Evolutionary conservation across 2,329 filamentous ascomycete genomes (phyloP), one percentile per base, ranked within the genome.

Genomic region (Colletotrichum orbiculare): DNA sequence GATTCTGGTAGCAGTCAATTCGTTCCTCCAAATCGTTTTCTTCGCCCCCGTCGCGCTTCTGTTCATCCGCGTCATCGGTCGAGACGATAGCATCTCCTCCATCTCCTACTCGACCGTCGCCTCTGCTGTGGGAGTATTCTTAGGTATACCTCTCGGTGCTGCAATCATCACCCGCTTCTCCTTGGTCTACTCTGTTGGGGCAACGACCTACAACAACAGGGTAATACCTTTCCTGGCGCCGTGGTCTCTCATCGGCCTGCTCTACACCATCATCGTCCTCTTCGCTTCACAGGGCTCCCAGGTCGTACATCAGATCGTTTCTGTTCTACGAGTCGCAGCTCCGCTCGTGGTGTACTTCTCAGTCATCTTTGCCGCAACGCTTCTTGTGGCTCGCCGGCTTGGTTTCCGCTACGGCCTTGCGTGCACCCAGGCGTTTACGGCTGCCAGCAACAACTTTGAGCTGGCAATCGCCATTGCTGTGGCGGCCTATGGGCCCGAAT

Each of bases 361-460:
- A 2, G 76, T 90, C 66, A 86, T 96, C 60, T 97, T 97, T 79
- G 87, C 88, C 52, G 71, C 82, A 2, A 96, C 92, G 0, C 79
- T 96, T 1, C 81, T 80, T 47, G 78, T 89, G 2, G 85, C 87
- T 3, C 82, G 84, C 53, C 84, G 82, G n/a, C 77, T 90, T n/a
- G 91, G 92, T 0, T 94, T 94, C 64, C 88, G 87, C 0, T 96
- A 96, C 73, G 83, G 84, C 41, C 75, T 94, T 1, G 85, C 86
- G 1, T 84, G 85, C 10, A 95, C 93, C 2, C 93, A 96, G 77
- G 94, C 91, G 73, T 96, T 97, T 71, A 96, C 92, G 0, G 94
- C 93, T 0, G 91, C 92, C 1, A 97, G 93, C 75, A 97, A 97
- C 73, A 97, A 97, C 74, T 97, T 97, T 72, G 94, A 97, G 79